Conservation (phyloP, 139 green algal genomes). For the Micromonas pusilla region DNA sequence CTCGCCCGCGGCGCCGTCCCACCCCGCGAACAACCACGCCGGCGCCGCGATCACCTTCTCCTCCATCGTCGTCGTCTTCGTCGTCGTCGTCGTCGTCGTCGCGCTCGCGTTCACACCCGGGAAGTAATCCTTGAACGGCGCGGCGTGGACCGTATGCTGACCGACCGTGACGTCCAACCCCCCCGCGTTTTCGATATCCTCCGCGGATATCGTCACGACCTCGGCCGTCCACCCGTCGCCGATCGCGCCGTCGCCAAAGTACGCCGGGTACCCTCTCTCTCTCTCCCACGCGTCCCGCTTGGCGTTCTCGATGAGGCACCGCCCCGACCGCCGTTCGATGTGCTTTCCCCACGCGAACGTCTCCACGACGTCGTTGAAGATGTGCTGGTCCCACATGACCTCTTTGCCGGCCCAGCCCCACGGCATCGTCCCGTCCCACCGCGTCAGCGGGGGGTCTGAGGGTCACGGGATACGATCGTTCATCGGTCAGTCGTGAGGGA, state of each 20-base stretch:
- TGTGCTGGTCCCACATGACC: slow-evolving; percentile 29
- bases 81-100: neutral
- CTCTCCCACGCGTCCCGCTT: neutral
- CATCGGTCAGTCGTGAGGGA: no score
- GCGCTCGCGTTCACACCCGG: neutral
- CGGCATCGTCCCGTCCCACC: slow-evolving; percentile 21
- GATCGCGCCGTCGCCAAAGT: neutral
- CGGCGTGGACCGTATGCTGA: neutral
- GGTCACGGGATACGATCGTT: no score
- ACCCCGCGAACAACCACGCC: slow-evolving; percentile 13
- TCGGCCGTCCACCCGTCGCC: neutral
- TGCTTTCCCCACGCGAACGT: neutral
- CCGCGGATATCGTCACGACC: neutral
- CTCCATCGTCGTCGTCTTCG: neutral
- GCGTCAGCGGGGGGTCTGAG: neutral
- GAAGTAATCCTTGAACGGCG: neutral
- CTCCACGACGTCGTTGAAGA: slow-evolving; percentile 25
- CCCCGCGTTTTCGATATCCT: neutral
- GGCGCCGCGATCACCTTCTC: slow-evolving; percentile 2
- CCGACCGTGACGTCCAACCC: neutral
- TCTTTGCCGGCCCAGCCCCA: slow-evolving; percentile 16
- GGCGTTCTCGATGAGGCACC: neutral
- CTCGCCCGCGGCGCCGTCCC: neutral
- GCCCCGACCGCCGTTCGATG: neutral
- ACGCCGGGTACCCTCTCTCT: neutral